Evolutionary conservation across 257 asterid genomes (phyloP).

Genomic region (Lycium barbarum): DNA sequence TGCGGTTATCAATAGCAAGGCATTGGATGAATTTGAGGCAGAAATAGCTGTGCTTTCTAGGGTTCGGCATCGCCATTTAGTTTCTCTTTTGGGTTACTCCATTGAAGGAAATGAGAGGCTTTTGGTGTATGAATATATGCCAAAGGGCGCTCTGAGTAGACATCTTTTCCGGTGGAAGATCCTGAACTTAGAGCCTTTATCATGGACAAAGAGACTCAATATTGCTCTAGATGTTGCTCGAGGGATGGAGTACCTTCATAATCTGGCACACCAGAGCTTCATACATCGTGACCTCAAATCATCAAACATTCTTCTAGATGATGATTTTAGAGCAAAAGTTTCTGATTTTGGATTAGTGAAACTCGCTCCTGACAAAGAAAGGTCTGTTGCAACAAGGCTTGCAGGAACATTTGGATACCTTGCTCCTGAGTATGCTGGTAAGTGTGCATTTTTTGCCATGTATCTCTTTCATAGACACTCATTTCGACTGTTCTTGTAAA

Average conservation of each 20-base stretch:
- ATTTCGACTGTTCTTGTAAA: background rate
- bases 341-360: slow-evolving; percentile 85
- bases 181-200: slow-evolving; percentile 58
- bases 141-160: slow-evolving; percentile 77
- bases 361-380: slow-evolving; percentile 71
- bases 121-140: slow-evolving; percentile 77
- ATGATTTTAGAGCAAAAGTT: slow-evolving; percentile 74
- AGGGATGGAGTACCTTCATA: slow-evolving; percentile 81
- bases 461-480: slow-evolving; percentile 16
- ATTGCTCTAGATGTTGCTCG: slow-evolving; percentile 86
- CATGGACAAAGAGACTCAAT: slow-evolving; percentile 67
- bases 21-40: slow-evolving; percentile 71
- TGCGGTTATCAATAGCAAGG: slow-evolving; percentile 52
- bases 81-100: slow-evolving; percentile 71
- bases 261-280: slow-evolving; percentile 70
- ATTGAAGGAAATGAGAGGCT: slow-evolving; percentile 72
- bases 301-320: slow-evolving; percentile 70
- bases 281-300: slow-evolving; percentile 88
- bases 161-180: slow-evolving; percentile 76
- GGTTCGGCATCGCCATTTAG: slow-evolving; percentile 81
- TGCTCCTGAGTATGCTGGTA: slow-evolving; percentile 94
- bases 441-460: background rate
- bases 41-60: slow-evolving; percentile 79
- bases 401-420: slow-evolving; percentile 90
- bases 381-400: slow-evolving; percentile 69